Evolutionary conservation across 1,284 basidiomycete species (phyloP).

Genomic region (Rhodotorula sp.): DNA sequence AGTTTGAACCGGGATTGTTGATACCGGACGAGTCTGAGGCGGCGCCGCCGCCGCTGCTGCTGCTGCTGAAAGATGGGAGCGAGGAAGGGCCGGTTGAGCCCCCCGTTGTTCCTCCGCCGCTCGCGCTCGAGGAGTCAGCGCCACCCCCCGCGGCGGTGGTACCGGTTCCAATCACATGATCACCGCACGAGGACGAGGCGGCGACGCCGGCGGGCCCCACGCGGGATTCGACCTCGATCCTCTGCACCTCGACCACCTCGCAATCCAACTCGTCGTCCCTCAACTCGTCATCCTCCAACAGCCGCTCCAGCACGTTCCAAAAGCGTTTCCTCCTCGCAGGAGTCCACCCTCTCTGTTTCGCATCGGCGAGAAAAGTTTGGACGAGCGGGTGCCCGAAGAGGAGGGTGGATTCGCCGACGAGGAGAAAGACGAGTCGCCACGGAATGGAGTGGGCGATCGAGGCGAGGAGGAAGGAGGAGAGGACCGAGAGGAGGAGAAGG

Average conservation of each 20-base stretch:
- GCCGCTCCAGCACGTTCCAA: not conserved
- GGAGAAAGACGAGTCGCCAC: constrained; percentile 38
- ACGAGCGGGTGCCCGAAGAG: constrained; percentile 39
- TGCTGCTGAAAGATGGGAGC: not conserved
- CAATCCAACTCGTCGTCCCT: constrained; percentile 26
- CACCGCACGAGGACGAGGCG: too few relatives aligned
- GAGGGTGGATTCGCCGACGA: constrained; percentile 36
- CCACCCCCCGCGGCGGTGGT: too few relatives aligned
- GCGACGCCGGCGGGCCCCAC: not conserved
- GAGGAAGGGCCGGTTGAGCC: constrained; percentile 1
- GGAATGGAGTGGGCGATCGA: constrained; percentile 34
- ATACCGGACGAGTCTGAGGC: not conserved
- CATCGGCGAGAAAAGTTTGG: constrained; percentile 13
- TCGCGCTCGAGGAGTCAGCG: not conserved
- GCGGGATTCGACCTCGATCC: constrained; percentile 28
- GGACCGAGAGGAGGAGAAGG: constrained; percentile 38
- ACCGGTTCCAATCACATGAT: too few relatives aligned
- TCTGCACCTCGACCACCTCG: constrained; percentile 27
- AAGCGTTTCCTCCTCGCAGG: not conserved
- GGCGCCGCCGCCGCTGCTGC: not conserved
- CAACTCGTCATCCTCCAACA: constrained; percentile 38
- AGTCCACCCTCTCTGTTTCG: not conserved
- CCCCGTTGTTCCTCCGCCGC: constrained; percentile 1
- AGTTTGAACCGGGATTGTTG: too few relatives aligned
- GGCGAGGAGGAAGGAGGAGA: constrained; percentile 30